These are phyloP conservation scores for Coemansia sp. DNA, from an alignment of 192 early-diverging fungal genomes.

Conservation along the genomic window DNA sequence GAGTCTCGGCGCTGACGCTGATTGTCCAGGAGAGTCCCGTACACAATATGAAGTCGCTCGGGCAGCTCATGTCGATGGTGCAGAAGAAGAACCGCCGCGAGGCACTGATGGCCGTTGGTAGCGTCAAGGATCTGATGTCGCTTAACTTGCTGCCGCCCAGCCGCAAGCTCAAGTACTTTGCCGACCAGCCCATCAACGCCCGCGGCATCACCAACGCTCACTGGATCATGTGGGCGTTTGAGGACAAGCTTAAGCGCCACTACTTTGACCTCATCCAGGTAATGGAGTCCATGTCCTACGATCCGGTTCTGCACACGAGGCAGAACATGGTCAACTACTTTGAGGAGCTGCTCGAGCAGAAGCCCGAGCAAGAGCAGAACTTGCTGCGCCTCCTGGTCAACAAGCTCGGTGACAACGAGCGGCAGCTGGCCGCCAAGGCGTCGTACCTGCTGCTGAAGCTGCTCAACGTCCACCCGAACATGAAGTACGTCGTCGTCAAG, in stretches of 20 bases:
- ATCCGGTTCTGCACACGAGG: slow-evolving; percentile 81
- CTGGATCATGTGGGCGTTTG: slow-evolving; percentile 90
- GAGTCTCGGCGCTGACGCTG: slow-evolving; percentile 89
- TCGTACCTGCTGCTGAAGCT: slow-evolving; percentile 76
- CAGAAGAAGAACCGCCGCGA: slow-evolving; percentile 90
- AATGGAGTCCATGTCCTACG: slow-evolving; percentile 86
- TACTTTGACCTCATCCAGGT: slow-evolving; percentile 90
- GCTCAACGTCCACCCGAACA: slow-evolving; percentile 73
- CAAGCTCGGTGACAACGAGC: slow-evolving; percentile 92
- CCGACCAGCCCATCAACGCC: slow-evolving; percentile 79
- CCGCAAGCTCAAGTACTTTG: slow-evolving; percentile 90
- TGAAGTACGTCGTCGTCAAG: slow-evolving; percentile 85
- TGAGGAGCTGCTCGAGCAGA: slow-evolving; percentile 72
- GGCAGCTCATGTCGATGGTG: slow-evolving; percentile 80
- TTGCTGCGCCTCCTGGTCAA: slow-evolving; percentile 88
- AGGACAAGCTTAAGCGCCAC: slow-evolving; percentile 87
- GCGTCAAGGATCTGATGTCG: slow-evolving; percentile 87
- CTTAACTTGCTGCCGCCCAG: slow-evolving; percentile 74
- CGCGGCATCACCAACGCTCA: slow-evolving; percentile 64
- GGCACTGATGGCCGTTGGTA: slow-evolving; percentile 78
- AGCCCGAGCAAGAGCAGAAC: slow-evolving; percentile 97
- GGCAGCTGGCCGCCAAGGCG: slow-evolving; percentile 83
- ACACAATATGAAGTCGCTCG: slow-evolving; percentile 71
- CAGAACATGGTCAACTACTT: slow-evolving; percentile 78
- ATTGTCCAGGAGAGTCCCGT: slow-evolving; percentile 90